phyloP scores from a whole-genome alignment of 108 stramenopile genomes.

The Conticribra weissflogii region DNA sequence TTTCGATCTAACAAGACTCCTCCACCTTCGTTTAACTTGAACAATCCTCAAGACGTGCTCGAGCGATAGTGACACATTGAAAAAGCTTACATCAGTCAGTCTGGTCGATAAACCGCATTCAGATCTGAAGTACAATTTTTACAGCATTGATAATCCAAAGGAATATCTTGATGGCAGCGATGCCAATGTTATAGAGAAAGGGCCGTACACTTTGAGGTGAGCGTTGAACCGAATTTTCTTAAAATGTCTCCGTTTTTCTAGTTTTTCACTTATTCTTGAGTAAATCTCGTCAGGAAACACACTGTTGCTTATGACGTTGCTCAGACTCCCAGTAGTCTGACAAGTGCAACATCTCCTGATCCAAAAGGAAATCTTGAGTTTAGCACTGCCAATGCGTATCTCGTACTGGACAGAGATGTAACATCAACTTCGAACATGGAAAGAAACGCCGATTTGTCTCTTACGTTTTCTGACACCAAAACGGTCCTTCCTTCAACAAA shows the following conservation, averaged over 20 bases:
- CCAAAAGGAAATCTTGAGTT: constrained; percentile 50
- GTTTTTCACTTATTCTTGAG: not conserved
- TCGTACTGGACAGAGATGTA: constrained; percentile 50
- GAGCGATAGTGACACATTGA: constrained; percentile 34
- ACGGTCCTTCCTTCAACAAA: constrained; percentile 30
- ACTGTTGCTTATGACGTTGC: constrained; percentile 46
- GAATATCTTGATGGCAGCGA: constrained; percentile 52
- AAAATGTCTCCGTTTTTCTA: not conserved
- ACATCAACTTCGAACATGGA: constrained; percentile 44
- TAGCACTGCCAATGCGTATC: constrained; percentile 53
- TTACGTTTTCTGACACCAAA: constrained; percentile 39
- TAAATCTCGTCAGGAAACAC: too few relatives aligned
- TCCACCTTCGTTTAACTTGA: not conserved
- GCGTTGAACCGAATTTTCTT: constrained; percentile 1
- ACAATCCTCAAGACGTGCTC: constrained; percentile 30
- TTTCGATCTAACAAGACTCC: not conserved
- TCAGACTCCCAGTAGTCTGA: constrained; percentile 35
- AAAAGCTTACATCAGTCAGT: constrained; percentile 49
- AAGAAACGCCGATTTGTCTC: constrained; percentile 38
- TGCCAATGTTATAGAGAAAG: constrained; percentile 51
- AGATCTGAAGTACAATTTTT: constrained; percentile 51
- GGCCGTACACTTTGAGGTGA: constrained; percentile 48
- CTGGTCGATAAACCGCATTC: constrained; percentile 45
- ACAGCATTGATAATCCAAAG: constrained; percentile 51
- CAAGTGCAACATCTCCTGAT: constrained; percentile 31